Conservation (phyloP, 2,329 filamentous ascomycete genomes). For the Setomelanomma holmii region DNA sequence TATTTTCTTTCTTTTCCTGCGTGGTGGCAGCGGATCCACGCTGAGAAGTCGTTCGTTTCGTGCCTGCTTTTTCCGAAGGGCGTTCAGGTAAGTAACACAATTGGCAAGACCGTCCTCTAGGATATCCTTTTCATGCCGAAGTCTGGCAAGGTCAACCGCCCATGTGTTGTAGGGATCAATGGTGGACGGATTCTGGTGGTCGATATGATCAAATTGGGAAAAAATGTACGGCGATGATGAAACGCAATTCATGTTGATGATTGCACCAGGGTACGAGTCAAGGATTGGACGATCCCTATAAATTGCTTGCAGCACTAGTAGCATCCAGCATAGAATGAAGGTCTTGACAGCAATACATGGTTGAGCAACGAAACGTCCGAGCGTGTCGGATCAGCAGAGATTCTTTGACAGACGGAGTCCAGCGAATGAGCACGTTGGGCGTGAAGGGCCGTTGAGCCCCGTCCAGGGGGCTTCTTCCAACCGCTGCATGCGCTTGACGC, state of each 20-base stretch:
- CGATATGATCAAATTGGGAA: background rate
- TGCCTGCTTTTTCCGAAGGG: constrained; percentile 40
- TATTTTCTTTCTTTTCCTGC: constrained; percentile 41
- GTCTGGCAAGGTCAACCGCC: constrained; percentile 11
- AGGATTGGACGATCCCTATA: background rate
- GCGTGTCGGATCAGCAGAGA: background rate
- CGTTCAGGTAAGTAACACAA: constrained; percentile 40
- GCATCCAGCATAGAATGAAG: background rate
- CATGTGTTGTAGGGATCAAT: background rate
- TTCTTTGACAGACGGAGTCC: background rate
- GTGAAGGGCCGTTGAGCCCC: background rate
- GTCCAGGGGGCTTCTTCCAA: background rate
- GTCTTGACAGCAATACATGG: no score
- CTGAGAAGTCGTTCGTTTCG: constrained; percentile 30
- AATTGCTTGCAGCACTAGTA: background rate
- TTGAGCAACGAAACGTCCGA: background rate
- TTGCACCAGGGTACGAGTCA: background rate
- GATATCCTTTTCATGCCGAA: constrained; percentile 31
- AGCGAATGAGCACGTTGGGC: background rate
- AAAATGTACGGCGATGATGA: background rate
- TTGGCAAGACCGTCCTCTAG: constrained; percentile 40
- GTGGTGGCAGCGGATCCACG: constrained; percentile 13
- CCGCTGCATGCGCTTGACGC: background rate
- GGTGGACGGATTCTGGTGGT: background rate
- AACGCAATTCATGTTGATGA: background rate